These are phyloP conservation scores for Aureobasidium lini DNA, from an alignment of 2,329 filamentous ascomycete species.

Conservation along the genomic window DNA sequence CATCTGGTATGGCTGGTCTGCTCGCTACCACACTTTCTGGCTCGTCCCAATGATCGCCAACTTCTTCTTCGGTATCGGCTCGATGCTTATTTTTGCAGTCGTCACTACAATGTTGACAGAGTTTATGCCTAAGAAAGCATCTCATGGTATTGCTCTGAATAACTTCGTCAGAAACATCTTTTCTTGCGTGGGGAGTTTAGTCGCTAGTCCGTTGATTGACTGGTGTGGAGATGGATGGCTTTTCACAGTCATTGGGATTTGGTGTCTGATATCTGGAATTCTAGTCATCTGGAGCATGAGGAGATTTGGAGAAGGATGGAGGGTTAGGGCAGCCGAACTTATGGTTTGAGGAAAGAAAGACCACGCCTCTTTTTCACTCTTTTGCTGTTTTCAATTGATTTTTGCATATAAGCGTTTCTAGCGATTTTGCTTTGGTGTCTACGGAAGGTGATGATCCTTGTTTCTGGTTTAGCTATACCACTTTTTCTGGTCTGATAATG, in stretches of 20 bases:
- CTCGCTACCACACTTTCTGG: conserved; percentile 56
- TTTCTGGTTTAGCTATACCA: too few relatives aligned
- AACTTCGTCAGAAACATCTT: conserved; percentile 77
- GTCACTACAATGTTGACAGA: conserved; percentile 79
- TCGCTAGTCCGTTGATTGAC: conserved; percentile 62
- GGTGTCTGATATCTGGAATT: conserved; percentile 22
- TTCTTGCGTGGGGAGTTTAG: conserved; percentile 61
- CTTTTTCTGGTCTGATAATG: too few relatives aligned
- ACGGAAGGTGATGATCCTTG: too few relatives aligned
- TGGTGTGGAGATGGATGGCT: conserved; percentile 70
- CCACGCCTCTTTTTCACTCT: too few relatives aligned
- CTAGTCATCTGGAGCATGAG: conserved; percentile 29
- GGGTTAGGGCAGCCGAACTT: conserved; percentile 13
- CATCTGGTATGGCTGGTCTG: conserved; percentile 72
- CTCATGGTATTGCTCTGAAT: conserved; percentile 69
- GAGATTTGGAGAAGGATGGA: conserved; percentile 26
- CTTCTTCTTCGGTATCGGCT: conserved; percentile 60
- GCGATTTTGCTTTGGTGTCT: too few relatives aligned
- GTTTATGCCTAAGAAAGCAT: conserved; percentile 66
- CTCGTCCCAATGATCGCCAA: conserved; percentile 41
- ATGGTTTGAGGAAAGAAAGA: background rate
- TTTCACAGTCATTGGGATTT: conserved; percentile 49
- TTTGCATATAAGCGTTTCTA: too few relatives aligned
- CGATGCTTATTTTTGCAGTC: conserved; percentile 70
- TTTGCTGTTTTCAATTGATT: too few relatives aligned